Evolutionary conservation across 805 yeast genomes (phyloP).

Genomic region (Blastobotrys muscicola): DNA sequence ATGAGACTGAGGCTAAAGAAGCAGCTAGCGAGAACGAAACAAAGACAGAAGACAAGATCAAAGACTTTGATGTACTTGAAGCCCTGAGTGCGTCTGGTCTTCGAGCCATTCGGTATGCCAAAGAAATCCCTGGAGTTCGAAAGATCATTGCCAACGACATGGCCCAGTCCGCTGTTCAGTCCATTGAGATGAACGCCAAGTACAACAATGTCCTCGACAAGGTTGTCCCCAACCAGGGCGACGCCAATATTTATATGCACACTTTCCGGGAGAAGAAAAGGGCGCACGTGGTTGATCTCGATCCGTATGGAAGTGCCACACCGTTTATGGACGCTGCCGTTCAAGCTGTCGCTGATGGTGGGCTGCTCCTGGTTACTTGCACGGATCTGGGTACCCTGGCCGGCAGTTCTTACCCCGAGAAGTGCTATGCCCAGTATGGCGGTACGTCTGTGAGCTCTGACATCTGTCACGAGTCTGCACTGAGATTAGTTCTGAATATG

Average conservation of each 20-base stretch:
- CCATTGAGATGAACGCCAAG: constrained; percentile 62
- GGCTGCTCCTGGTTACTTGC: constrained; percentile 82
- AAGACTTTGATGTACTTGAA: constrained; percentile 45
- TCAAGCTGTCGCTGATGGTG: constrained; percentile 75
- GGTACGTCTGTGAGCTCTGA: constrained; percentile 83
- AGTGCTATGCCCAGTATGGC: constrained; percentile 90
- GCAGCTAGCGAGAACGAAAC: constrained; percentile 8
- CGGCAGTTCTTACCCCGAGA: constrained; percentile 93
- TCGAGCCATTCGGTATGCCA: constrained; percentile 86
- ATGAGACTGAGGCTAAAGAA: constrained; percentile 11
- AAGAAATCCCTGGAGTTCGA: constrained; percentile 72
- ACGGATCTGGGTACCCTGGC: constrained; percentile 95
- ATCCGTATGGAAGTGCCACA: constrained; percentile 96
- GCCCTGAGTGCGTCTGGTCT: constrained; percentile 94
- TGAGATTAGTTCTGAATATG: constrained; percentile 70
- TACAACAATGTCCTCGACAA: constrained; percentile 50
- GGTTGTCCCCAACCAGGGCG: constrained; percentile 68
- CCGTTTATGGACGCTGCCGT: constrained; percentile 92
- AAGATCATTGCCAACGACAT: constrained; percentile 84
- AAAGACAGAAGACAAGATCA: constrained; percentile 32
- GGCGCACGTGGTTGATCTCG: constrained; percentile 79
- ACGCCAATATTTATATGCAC: constrained; percentile 83
- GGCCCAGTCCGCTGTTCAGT: constrained; percentile 71
- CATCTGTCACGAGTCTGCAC: constrained; percentile 87
- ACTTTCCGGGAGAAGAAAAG: constrained; percentile 22